These are phyloP conservation scores for Pascua guehoae DNA, from an alignment of 1,284 basidiomycete species.

Conservation along the genomic window DNA sequence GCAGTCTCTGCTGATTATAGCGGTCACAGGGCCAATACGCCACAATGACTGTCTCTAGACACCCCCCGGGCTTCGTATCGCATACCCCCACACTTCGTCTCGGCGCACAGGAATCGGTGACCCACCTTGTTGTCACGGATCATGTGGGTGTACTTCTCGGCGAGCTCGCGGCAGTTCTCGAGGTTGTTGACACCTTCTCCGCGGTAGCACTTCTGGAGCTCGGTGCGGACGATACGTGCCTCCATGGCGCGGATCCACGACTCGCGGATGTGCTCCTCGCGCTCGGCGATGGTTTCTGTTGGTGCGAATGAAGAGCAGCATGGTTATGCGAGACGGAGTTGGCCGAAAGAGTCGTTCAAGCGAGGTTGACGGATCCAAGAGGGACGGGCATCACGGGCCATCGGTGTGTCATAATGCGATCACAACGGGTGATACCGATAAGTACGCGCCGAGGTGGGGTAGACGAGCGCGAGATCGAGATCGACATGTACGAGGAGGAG, in stretches of 20 bases:
- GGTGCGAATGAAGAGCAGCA: not conserved
- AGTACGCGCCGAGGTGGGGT: too few relatives aligned
- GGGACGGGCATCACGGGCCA: not conserved
- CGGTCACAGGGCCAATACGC: too few relatives aligned
- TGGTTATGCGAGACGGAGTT: not conserved
- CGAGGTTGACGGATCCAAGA: not conserved
- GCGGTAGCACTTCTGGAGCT: conserved; percentile 87
- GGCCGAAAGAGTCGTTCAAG: not conserved
- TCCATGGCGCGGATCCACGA: conserved; percentile 96
- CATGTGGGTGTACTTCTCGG: conserved; percentile 79
- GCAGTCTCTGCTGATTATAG: too few relatives aligned
- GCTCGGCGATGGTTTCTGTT: conserved; percentile 55
- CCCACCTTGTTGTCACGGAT: conserved; percentile 80
- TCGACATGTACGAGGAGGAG: too few relatives aligned
- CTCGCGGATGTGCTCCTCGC: conserved; percentile 79
- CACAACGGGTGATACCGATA: too few relatives aligned
- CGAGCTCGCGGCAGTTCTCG: conserved; percentile 81
- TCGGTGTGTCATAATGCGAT: too few relatives aligned
- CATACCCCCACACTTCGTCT: not conserved
- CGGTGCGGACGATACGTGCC: conserved; percentile 79
- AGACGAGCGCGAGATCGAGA: too few relatives aligned
- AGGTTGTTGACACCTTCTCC: conserved; percentile 88
- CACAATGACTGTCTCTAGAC: too few relatives aligned
- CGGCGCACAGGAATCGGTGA: conserved; percentile 15
- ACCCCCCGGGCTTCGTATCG: too few relatives aligned